A percentile compares a stretch with the other conserved stretches of the same genome.
phyloP scores from a whole-genome alignment of 2,329 filamentous ascomycete genomes.

The Chrysosporium queenslandicum region DNA sequence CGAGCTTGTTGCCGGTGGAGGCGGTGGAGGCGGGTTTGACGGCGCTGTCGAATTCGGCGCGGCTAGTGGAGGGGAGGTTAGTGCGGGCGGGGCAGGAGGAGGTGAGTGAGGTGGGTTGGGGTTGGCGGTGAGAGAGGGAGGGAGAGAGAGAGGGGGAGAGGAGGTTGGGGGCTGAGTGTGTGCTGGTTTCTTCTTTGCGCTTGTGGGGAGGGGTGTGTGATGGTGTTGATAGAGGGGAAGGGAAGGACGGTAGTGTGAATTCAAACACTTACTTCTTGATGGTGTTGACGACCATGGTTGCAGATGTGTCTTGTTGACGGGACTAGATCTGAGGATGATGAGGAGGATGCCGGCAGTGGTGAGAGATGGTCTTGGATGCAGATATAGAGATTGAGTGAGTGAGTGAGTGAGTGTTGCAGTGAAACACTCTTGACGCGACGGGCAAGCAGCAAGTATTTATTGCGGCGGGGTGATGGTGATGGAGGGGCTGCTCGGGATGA shows the following conservation, averaged over 20 bases:
- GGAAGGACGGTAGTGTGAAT: too few relatives aligned
- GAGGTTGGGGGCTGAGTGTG: too few relatives aligned
- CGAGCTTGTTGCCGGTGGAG: constrained; percentile 45
- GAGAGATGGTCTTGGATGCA: not conserved
- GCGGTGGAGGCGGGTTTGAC: constrained; percentile 36
- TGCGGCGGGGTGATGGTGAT: not conserved
- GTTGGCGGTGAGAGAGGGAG: constrained; percentile 7
- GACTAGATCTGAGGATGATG: constrained; percentile 20
- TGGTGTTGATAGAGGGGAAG: too few relatives aligned
- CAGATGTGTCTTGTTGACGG: constrained; percentile 34
- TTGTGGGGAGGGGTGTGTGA: too few relatives aligned
- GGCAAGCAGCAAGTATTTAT: not conserved
- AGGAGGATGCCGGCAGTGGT: not conserved
- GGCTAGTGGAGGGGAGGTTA: constrained; percentile 18
- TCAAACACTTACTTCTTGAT: constrained; percentile 33
- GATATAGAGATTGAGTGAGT: too few relatives aligned
- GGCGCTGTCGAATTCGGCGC: constrained; percentile 36
- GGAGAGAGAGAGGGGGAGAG: not conserved
- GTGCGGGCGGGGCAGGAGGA: not conserved
- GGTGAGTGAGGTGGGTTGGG: not conserved
- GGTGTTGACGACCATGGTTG: constrained; percentile 41
- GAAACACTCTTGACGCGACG: too few relatives aligned
- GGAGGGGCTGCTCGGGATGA: constrained; percentile 15
- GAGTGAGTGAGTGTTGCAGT: too few relatives aligned
- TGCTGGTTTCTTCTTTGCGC: not conserved